A percentile compares a stretch with the other conserved stretches of the same genome.
Evolutionary conservation across 2,329 filamentous ascomycete species (phyloP).

Genomic region (Claviceps humidiphila): DNA sequence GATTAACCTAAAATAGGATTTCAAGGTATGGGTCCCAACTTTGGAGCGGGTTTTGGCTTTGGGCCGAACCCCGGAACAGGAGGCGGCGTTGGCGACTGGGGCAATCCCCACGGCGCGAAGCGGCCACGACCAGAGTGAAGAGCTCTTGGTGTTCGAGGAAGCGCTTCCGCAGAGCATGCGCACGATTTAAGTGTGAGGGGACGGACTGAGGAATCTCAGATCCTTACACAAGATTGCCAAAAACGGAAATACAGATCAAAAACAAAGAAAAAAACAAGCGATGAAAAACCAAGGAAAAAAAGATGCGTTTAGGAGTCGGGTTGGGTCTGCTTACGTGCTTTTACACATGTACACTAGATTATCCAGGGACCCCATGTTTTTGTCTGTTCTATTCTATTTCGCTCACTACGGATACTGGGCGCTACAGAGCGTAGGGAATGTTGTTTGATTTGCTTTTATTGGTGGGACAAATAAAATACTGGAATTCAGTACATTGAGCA

Average conservation of each 20-base stretch:
- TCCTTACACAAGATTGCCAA: not conserved
- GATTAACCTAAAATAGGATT: conserved; percentile 37
- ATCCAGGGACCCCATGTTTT: not conserved
- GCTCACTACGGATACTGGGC: conserved; percentile 1
- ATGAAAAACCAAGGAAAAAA: not conserved
- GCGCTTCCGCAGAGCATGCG: not conserved
- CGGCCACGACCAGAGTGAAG: conserved; percentile 57
- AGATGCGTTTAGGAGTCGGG: not conserved
- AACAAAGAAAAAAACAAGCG: not conserved
- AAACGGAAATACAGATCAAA: not conserved
- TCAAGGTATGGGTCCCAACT: conserved; percentile 54
- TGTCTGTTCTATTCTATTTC: not conserved
- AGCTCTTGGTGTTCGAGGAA: not conserved
- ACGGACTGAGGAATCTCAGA: too few species aligned
- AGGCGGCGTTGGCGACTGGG: conserved; percentile 41
- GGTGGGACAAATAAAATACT: too few species aligned
- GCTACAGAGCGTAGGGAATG: not conserved
- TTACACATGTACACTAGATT: conserved; percentile 3
- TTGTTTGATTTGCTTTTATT: too few species aligned
- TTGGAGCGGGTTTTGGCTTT: conserved; percentile 60
- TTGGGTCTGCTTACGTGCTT: conserved; percentile 1
- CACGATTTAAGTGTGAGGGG: too few species aligned
- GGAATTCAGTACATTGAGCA: too few species aligned
- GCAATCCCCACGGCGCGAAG: conserved; percentile 74
- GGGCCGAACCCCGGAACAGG: conserved; percentile 32